Conservation (phyloP, 2,329 filamentous ascomycete species). For the Eutypa lata region DNA sequence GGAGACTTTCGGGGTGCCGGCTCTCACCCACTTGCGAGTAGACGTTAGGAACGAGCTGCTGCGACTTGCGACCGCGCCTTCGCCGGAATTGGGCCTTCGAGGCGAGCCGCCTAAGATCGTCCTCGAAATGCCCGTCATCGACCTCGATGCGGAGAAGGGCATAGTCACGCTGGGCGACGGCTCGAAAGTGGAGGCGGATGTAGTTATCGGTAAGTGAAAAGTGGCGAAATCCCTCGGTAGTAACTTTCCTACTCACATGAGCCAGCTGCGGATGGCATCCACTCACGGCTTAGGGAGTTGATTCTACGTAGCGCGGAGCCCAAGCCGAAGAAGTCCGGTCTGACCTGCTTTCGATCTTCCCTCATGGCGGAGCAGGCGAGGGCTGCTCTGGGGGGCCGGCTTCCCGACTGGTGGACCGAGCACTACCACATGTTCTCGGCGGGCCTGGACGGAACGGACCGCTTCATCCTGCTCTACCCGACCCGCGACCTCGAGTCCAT, state of each 20-base stretch:
- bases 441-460: slow-evolving; percentile 15
- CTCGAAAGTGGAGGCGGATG: slow-evolving; percentile 15
- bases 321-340: slow-evolving; percentile 15
- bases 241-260: background rate
- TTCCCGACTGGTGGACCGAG: slow-evolving; percentile 19
- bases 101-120: slow-evolving; percentile 13
- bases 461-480: slow-evolving; percentile 16
- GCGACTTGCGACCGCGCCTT: slow-evolving; percentile 17
- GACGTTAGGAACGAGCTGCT: slow-evolving; percentile 20
- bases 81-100: slow-evolving; percentile 17
- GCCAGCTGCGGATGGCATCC: slow-evolving; percentile 21
- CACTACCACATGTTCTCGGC: slow-evolving; percentile 12
- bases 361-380: slow-evolving; percentile 15
- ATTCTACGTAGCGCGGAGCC: slow-evolving; percentile 11
- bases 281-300: slow-evolving; percentile 17
- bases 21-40: slow-evolving; percentile 17
- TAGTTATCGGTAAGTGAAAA: slow-evolving; percentile 15
- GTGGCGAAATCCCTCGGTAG: background rate
- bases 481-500: slow-evolving; percentile 15
- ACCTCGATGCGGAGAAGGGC: slow-evolving; percentile 16
- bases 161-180: slow-evolving; percentile 18
- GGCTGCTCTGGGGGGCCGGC: slow-evolving; percentile 14
- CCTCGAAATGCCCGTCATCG: slow-evolving; percentile 15
- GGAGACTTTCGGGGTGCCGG: slow-evolving; percentile 15
- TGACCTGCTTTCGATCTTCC: slow-evolving; percentile 20